phyloP scores from a whole-genome alignment of 768 basidiomycete species.

The Boletus reticuloceps region DNA sequence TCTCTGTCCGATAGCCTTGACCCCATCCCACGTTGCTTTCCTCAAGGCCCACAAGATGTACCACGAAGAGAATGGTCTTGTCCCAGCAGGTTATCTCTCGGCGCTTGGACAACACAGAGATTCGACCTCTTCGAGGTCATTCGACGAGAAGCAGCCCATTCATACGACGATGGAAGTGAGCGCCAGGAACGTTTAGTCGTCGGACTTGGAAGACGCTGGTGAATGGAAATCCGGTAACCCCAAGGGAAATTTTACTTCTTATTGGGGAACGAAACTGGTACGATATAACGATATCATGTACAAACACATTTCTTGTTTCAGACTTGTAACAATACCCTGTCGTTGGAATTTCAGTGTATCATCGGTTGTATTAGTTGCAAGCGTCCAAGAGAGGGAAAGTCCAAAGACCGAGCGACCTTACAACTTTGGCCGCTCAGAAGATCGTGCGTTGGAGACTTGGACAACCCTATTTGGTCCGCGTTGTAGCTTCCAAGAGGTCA shows the following conservation, averaged over 20 bases:
- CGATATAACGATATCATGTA: no score
- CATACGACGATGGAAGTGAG: neutral
- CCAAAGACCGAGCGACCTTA: neutral
- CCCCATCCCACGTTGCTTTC: conserved; percentile 20
- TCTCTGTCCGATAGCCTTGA: conserved; percentile 18
- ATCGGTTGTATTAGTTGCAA: neutral
- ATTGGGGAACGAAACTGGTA: neutral
- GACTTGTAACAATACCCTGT: neutral
- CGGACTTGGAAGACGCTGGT: neutral
- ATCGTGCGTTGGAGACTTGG: conserved; percentile 21
- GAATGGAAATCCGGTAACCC: neutral
- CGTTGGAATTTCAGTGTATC: neutral
- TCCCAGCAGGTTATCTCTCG: conserved; percentile 18
- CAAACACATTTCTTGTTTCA: conserved; percentile 10
- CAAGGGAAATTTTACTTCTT: neutral
- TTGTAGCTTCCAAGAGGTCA: neutral
- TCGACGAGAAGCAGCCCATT: conserved; percentile 7
- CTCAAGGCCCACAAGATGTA: conserved; percentile 24
- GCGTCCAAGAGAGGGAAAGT: neutral
- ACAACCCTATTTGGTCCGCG: conserved; percentile 45
- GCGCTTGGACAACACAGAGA: conserved; percentile 10
- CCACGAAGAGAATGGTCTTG: conserved; percentile 25
- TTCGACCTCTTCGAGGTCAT: conserved; percentile 6
- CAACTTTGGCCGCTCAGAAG: neutral
- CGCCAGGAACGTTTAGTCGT: conserved; percentile 14